Percentiles rank a stretch among this genome's conserved stretches.
Evolutionary conservation across 1,284 basidiomycete species (phyloP).

Genomic region (Rhodotorula glutinis): DNA sequence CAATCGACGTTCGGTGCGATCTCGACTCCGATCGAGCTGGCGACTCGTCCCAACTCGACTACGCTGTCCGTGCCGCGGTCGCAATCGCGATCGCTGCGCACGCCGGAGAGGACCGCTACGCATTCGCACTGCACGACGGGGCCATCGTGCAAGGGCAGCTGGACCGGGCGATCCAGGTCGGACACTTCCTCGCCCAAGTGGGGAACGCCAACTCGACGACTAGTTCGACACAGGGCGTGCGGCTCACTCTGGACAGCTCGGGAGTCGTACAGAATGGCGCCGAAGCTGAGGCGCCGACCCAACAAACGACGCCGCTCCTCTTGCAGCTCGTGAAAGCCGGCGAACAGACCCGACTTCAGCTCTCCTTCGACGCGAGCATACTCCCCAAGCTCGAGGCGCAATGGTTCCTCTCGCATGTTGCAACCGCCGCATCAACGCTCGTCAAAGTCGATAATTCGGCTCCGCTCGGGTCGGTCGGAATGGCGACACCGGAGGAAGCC

Average conservation of each 20-base stretch:
- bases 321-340: too few relatives aligned
- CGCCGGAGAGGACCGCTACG: conserved; percentile 29
- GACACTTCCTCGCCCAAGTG: conserved; percentile 3
- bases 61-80: conserved; percentile 16
- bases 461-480: background rate
- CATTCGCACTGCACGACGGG: background rate
- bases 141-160: conserved; percentile 12
- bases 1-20: background rate
- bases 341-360: background rate
- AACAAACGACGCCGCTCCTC: conserved; percentile 7
- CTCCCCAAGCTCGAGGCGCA: conserved; percentile 25
- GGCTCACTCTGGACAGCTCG: background rate
- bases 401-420: conserved; percentile 33
- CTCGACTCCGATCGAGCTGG: background rate
- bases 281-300: background rate
- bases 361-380: conserved; percentile 22
- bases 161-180: background rate
- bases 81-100: conserved; percentile 24
- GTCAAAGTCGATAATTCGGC: background rate
- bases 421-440: background rate
- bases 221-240: background rate
- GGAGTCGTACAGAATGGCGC: too few relatives aligned
- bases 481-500: conserved; percentile 17
- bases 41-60: background rate
- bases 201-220: background rate